Evolutionary conservation across 2,329 filamentous ascomycete genomes (phyloP), one percentile per base, ranked within the genome.

Genomic region (Ceratocystis ficicola): DNA sequence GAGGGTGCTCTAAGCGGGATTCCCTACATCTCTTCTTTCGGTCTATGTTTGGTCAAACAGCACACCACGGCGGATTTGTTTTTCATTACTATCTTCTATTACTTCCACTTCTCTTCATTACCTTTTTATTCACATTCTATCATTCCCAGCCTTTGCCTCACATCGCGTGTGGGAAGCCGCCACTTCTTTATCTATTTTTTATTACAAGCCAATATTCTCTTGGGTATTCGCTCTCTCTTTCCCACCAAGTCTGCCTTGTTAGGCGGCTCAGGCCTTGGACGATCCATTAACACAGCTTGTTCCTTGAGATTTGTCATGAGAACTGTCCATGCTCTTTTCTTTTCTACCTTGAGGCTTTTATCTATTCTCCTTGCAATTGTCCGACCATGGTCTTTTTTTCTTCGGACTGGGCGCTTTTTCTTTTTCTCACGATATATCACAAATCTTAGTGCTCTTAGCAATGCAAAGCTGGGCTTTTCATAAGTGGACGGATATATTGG

Each of bases 31-130:
- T 67, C 65, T 67, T 60, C n/a, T 64, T 57, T 62, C 30, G 65
- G 64, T 68, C 66, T 65, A 63, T 65, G 48, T 65, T 68, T 68
- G 66, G 66, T 65, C 50, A 63, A 60, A 68, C 66, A 68, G 66
- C 60, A 68, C 66, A 67, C 55, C 61, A 67, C 52, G 41, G 20
- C 61, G 41, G 50, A 32, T 64, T 59, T 60, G 28, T 59, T 46
- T 64, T 57, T 60, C 57, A 12, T 63, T 63, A 36, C 28, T 32
- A 25, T 48, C 44, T 32, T 46, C 20, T 50, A 28, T 28, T 50
- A 36, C 17, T 44, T 62, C 17, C 59, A 20, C 44, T 65, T 65
- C 52, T 44, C 50, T 48, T 32, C 32, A 44, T 62, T 57, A 64
- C 25, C 64, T 59, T 8, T 8, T 1, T 46, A 25, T 6, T 60